Base-by-base conservation (phyloP, 768 basidiomycete genomes). In the Daedaleopsis sinensis region DNA sequence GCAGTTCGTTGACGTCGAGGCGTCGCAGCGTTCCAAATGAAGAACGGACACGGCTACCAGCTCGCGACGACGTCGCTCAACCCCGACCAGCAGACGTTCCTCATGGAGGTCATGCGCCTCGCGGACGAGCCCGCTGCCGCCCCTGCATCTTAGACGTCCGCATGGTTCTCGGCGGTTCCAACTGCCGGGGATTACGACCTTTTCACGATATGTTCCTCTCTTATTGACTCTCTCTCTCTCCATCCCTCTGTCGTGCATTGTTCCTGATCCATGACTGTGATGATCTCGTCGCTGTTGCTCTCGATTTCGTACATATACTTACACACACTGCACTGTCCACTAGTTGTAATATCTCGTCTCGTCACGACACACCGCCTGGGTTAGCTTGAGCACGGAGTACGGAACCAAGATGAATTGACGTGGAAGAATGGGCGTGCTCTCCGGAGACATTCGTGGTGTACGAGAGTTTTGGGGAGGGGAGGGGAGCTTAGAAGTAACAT, bases 41-140 rank as follows among this genome's bases (percentile, higher is more conserved):
- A 87, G 72, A 92, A 93, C 66, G 74, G 78, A 1, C 74, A 79
- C 15, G 78, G 80, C 52, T 93, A 94, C 72, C 89, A 91, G 70
- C 80, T 82, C 15, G 85, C 87, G 16, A 93, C 91, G 46, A 91
- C 91, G 7, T 78, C 78, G 24, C 80, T 94, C 64, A 80, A 78
- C 57, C 80, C 90, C 46, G 92, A 94, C 23, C 88, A 90, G 67
- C 91, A 92, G 72, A 89, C 90, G 1, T 69, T 87, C 56, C 80
- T 94, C 58, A 93, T 93, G 90, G 92, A 94, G 70, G 84, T 93
- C 61, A 91, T 93, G 90, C 79, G 82, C 54, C 78, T 83, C 70
- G 90, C 90, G 32, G 88, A 89, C 65, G 71, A 77, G 61, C 63
- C 67, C 13, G 62, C 57, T n/a, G 43, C 57, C 23, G 57, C 55